Conservation (phyloP, 768 basidiomycete species). For the Agaricus sinodeliciosus region DNA sequence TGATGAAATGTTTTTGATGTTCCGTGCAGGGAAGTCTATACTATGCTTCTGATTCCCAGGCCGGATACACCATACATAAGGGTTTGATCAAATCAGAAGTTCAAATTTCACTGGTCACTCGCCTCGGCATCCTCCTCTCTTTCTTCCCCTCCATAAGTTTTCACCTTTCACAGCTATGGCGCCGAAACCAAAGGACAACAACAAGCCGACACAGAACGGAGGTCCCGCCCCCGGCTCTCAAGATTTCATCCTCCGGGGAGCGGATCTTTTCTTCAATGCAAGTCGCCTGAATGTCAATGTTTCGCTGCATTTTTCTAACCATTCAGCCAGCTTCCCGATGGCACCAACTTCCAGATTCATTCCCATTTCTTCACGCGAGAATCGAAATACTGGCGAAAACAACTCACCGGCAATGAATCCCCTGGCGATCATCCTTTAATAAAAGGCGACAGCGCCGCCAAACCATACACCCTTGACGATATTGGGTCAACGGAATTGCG, state of each 20-base stretch:
- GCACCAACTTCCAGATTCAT: conserved; percentile 42
- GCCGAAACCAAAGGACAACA: conserved; percentile 10
- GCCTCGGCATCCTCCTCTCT: neutral
- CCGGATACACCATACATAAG: neutral
- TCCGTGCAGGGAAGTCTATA: neutral
- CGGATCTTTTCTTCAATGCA: conserved; percentile 2
- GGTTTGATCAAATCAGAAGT: neutral
- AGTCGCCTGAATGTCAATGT: conserved; percentile 16
- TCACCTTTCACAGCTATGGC: conserved; percentile 8
- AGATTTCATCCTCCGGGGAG: neutral
- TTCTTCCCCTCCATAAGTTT: neutral
- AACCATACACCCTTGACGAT: conserved; percentile 34
- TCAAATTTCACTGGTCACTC: neutral
- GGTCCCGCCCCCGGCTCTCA: no score
- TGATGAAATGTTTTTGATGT: neutral
- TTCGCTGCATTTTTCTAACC: neutral
- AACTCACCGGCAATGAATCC: conserved; percentile 19
- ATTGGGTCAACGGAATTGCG: conserved; percentile 39
- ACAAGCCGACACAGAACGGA: no score
- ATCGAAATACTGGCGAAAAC: conserved; percentile 35
- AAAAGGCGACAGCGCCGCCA: conserved; percentile 24
- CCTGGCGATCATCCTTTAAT: conserved; percentile 21
- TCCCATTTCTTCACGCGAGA: conserved; percentile 49
- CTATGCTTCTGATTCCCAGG: neutral
- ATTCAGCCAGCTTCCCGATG: conserved; percentile 28